Evolutionary conservation across 495 filamentous ascomycete species (phyloP), one percentile per base, ranked within the genome.

Genomic region (Trichoderma parareesei): DNA sequence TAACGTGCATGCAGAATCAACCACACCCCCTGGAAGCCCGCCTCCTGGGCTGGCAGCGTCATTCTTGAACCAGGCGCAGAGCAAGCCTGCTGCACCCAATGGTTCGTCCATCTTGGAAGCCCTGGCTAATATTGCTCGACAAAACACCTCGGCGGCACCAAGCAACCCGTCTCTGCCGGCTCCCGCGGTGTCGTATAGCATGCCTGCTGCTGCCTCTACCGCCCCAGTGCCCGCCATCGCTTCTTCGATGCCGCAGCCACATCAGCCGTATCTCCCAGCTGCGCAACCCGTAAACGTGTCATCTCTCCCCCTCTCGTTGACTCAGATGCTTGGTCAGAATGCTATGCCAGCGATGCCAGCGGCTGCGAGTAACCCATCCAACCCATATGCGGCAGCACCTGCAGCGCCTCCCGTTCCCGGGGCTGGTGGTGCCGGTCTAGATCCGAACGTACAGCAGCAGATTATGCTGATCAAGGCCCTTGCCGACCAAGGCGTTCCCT

Each of bases 51-150:
- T 68, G 18, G 73, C 72, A 78, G 78, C 66, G 67, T 70, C 66
- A 75, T 53, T 68, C 65, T 76, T 67, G 61, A 75, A 64, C 65
- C 74, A 65, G 64, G 66, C 71, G 63, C 69, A 64, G 67, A 69
- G 57, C 63, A 61, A 63, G 61, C 41, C 71, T 38, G 68, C 71
- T 38, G 68, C 79, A 68, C 76, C 83, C 14, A 79, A 80, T 65
- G 46, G 55, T 43, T 84, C 89, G 71, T 89, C 87, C 66, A 92
- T 96, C 71, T 79, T 94, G 79, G 90, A 89, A 71, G 89, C 89
- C 40, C 82, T 96, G 65, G 90, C 90, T 57, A 90, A 90, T 69
- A 91, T 96, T 80, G 90, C 90, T 44, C 89, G 91, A 64, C 88
- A 92, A 73, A 93, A 89, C 73, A 79, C 78, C 57, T 82, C 87